Evolutionary conservation across 352 stramenopile species (phyloP).

Genomic region (Blastocystis sp.): DNA sequence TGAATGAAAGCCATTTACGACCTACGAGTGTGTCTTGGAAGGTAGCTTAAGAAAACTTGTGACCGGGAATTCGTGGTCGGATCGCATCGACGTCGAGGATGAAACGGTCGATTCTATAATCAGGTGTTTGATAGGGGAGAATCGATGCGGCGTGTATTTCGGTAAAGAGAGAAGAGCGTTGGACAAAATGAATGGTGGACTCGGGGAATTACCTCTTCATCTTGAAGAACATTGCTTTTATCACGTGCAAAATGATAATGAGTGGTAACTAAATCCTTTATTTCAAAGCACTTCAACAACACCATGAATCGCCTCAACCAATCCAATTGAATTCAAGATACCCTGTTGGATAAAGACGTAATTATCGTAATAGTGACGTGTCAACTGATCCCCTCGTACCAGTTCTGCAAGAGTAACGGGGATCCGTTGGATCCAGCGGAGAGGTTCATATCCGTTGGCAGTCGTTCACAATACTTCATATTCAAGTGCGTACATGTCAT

Average conservation of each 20-base stretch:
- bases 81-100: constrained; percentile 10
- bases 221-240: too few relatives aligned
- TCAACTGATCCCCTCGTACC: too few relatives aligned
- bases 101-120: neutral
- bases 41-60: constrained; percentile 32
- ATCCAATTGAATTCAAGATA: too few relatives aligned
- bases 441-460: neutral
- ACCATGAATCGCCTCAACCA: too few relatives aligned
- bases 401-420: too few relatives aligned
- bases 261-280: too few relatives aligned
- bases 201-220: too few relatives aligned
- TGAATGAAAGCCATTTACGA: neutral
- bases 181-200: neutral
- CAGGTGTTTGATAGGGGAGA: neutral
- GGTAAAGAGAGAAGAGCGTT: neutral
- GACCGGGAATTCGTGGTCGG: neutral
- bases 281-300: too few relatives aligned
- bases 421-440: too few relatives aligned
- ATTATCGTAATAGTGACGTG: too few relatives aligned
- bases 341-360: too few relatives aligned
- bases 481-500: neutral
- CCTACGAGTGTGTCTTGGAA: neutral
- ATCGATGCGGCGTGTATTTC: neutral
- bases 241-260: too few relatives aligned
- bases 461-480: neutral